Conservation (phyloP, 345 rosid genomes). For the Citrus sp. region DNA sequence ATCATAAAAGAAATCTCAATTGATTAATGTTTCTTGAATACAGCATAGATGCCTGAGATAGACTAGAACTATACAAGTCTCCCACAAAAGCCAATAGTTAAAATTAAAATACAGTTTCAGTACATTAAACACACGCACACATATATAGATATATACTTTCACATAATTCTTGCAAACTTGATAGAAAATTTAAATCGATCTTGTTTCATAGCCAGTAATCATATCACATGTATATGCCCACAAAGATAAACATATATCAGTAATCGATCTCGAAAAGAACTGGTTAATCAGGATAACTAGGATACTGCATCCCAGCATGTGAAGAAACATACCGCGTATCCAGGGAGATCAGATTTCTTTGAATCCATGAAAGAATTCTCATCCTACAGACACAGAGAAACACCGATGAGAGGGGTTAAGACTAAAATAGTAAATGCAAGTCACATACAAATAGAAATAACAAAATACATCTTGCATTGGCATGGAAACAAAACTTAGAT, state of each 20-base stretch:
- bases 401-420: not conserved
- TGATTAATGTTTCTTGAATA: not conserved
- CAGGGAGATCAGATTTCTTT: slow-evolving; percentile 45
- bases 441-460: not conserved
- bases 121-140: no score
- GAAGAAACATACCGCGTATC: slow-evolving; percentile 51
- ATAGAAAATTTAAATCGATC: not conserved
- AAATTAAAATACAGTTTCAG: not conserved
- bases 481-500: not conserved
- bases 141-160: not conserved
- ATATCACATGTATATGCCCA: not conserved
- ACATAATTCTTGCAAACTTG: not conserved
- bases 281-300: not conserved
- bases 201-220: not conserved
- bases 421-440: not conserved
- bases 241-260: not conserved
- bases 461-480: not conserved
- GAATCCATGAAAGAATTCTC: slow-evolving; percentile 26
- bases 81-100: not conserved
- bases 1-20: not conserved
- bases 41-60: not conserved
- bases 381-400: slow-evolving; percentile 26
- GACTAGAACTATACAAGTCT: not conserved
- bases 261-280: not conserved
- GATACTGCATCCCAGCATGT: slow-evolving; percentile 2